Evolutionary conservation across 192 early-diverging fungal genomes (phyloP).

Genomic region (Linnemannia exigua): DNA sequence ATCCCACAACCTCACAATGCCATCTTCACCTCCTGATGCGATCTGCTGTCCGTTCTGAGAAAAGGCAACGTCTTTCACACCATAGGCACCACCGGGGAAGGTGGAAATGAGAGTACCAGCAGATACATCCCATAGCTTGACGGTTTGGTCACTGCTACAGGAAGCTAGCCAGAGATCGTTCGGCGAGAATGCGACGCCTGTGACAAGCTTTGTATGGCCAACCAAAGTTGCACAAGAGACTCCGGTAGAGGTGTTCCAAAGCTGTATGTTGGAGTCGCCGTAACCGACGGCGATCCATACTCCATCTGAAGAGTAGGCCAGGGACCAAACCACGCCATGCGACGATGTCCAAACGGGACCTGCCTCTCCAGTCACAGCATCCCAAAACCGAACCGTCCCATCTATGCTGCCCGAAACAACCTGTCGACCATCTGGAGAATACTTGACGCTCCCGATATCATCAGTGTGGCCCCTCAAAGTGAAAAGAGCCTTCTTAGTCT

Average conservation of each 20-base stretch:
- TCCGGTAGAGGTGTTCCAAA: not conserved
- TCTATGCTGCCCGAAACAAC: not conserved
- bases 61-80: not conserved
- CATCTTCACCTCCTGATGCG: not conserved
- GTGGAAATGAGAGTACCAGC: not conserved
- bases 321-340: not conserved
- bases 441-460: not conserved
- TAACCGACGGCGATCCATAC: not conserved
- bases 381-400: slow-evolving; percentile 6
- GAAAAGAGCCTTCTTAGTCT: not conserved
- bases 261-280: not conserved
- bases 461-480: not conserved
- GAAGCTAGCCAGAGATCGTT: not conserved
- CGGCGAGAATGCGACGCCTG: not conserved
- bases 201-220: not conserved
- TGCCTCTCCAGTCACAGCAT: not conserved
- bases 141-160: not conserved
- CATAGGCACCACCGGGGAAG: not conserved
- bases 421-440: not conserved
- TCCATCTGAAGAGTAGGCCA: not conserved
- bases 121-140: not conserved
- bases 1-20: slow-evolving; percentile 8
- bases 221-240: not conserved
- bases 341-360: not conserved
- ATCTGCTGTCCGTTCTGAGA: not conserved